Conservation (phyloP, 2,329 filamentous ascomycete genomes). For the Alternaria alternata region DNA sequence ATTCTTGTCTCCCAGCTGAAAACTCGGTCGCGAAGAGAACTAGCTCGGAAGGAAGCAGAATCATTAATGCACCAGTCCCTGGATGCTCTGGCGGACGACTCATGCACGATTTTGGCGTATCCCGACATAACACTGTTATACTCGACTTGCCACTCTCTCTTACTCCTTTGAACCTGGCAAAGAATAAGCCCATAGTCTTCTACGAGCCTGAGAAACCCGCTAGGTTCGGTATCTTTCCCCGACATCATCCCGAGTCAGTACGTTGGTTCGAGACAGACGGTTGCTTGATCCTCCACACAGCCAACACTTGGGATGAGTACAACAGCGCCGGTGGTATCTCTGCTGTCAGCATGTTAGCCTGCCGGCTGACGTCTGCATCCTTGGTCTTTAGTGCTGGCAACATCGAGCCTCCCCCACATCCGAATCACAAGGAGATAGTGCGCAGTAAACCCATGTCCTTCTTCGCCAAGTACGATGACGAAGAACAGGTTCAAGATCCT, state of each 20-base stretch:
- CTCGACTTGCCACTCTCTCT: constrained; percentile 73
- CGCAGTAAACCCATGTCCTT: constrained; percentile 53
- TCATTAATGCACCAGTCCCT: constrained; percentile 65
- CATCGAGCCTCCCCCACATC: constrained; percentile 61
- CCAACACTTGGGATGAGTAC: constrained; percentile 71
- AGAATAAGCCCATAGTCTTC: constrained; percentile 64
- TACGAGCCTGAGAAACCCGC: constrained; percentile 67
- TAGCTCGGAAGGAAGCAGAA: constrained; percentile 4
- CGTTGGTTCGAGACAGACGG: constrained; percentile 73
- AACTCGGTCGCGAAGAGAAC: constrained; percentile 17
- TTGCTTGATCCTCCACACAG: constrained; percentile 76
- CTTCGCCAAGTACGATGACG: constrained; percentile 56
- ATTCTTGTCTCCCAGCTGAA: constrained; percentile 63
- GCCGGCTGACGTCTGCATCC: constrained; percentile 71
- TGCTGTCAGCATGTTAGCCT: constrained; percentile 70
- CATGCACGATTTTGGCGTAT: constrained; percentile 81
- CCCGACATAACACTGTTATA: constrained; percentile 68
- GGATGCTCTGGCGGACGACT: constrained; percentile 71
- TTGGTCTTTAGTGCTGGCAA: constrained; percentile 72
- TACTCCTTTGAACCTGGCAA: constrained; percentile 68
- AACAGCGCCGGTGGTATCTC: constrained; percentile 41
- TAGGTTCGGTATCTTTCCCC: constrained; percentile 73
- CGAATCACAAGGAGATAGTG: constrained; percentile 15
- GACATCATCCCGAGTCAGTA: constrained; percentile 64
- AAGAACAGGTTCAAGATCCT: constrained; percentile 31